Conservation (phyloP, 1,139 yeast species). For the Debaryomycetaceae sp. region DNA sequence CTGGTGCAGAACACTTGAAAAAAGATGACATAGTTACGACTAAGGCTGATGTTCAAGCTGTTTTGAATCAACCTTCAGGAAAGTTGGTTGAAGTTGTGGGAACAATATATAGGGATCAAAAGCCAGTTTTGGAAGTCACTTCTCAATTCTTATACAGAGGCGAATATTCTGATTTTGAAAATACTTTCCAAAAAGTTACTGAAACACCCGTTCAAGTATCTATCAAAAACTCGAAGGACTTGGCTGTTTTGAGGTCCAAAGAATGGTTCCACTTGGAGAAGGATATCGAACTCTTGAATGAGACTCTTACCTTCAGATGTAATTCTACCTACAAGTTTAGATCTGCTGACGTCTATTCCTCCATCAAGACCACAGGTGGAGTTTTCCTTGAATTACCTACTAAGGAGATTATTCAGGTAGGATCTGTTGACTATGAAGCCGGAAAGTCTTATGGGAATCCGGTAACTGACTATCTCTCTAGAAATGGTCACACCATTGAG, state of each 20-base stretch:
- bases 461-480: slow-evolving; percentile 84
- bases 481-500: slow-evolving; percentile 92
- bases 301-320: slow-evolving; percentile 86
- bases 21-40: slow-evolving; percentile 85
- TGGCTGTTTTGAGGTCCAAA: slow-evolving; percentile 89
- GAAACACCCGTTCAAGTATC: slow-evolving; percentile 86
- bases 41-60: slow-evolving; percentile 82
- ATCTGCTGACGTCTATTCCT: slow-evolving; percentile 69
- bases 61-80: slow-evolving; percentile 87
- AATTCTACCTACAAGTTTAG: slow-evolving; percentile 81
- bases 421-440: slow-evolving; percentile 84
- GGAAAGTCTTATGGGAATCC: slow-evolving; percentile 97
- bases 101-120: slow-evolving; percentile 69
- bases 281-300: slow-evolving; percentile 67
- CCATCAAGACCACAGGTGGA: slow-evolving; percentile 82
- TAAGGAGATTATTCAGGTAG: slow-evolving; percentile 85
- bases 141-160: slow-evolving; percentile 98
- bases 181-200: slow-evolving; percentile 84
- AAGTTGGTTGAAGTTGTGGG: slow-evolving; percentile 96
- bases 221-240: slow-evolving; percentile 76
- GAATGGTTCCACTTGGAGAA: slow-evolving; percentile 93
- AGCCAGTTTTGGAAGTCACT: slow-evolving; percentile 88
- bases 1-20: slow-evolving; percentile 87
- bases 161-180: slow-evolving; percentile 76
- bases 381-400: slow-evolving; percentile 88